A percentile compares a stretch with the other conserved stretches of the same genome.
phyloP scores from a whole-genome alignment of 257 asterid species.

The Nicotiana otophora region DNA sequence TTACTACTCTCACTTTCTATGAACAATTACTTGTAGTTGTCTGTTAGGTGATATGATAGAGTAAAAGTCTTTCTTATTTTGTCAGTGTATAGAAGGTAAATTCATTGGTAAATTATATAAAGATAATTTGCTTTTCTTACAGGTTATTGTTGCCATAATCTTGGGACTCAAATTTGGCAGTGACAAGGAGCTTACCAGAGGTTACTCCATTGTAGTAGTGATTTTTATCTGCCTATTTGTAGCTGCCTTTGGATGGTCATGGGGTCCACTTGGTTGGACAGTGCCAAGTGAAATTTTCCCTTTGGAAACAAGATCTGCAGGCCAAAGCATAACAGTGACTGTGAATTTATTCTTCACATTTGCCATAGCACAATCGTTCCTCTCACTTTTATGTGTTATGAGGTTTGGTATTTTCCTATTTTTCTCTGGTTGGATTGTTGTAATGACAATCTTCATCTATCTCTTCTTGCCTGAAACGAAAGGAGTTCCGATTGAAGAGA shows the following conservation, averaged over 20 bases:
- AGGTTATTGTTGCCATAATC: conserved; percentile 24
- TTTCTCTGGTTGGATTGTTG: conserved; percentile 69
- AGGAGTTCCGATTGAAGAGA: conserved; percentile 82
- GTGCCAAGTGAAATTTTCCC: conserved; percentile 95
- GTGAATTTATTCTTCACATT: conserved; percentile 73
- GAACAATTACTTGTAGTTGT: neutral
- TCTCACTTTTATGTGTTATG: conserved; percentile 62
- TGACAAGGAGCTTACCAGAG: conserved; percentile 52
- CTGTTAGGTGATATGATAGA: neutral
- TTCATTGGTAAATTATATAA: neutral
- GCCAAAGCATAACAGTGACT: conserved; percentile 86
- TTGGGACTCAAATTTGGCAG: conserved; percentile 52
- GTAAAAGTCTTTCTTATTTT: neutral
- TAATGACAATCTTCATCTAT: conserved; percentile 68
- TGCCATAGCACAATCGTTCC: conserved; percentile 64
- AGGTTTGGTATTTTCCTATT: conserved; percentile 81
- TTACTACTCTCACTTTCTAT: neutral
- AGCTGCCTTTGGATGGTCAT: conserved; percentile 79
- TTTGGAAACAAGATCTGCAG: conserved; percentile 74
- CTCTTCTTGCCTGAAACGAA: conserved; percentile 82
- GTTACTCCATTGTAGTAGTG: conserved; percentile 53
- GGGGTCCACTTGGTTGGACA: conserved; percentile 95
- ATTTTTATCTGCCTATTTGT: conserved; percentile 65
- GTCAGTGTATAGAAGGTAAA: neutral
- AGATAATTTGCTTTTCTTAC: neutral